phyloP scores from a whole-genome alignment of 257 asterid species.

The Henckelia pumila region DNA sequence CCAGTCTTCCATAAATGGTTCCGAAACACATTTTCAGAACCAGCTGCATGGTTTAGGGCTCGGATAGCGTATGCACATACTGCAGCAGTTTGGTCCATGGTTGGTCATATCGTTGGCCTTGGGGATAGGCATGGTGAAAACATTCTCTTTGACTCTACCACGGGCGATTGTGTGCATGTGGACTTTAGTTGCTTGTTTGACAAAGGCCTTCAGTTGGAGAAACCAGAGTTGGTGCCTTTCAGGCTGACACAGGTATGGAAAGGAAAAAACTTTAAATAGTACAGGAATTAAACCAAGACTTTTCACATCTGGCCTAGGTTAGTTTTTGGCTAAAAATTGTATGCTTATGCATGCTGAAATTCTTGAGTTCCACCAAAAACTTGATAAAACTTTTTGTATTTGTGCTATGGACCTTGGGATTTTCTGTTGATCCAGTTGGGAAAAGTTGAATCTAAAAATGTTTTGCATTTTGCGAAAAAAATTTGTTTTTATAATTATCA shows the following conservation, averaged over 20 bases:
- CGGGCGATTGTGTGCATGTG: slow-evolving; percentile 97
- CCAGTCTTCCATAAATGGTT: slow-evolving; percentile 97
- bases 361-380: neutral
- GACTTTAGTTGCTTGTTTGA: slow-evolving; percentile 98
- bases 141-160: slow-evolving; percentile 91
- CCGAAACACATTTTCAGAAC: slow-evolving; percentile 88
- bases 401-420: neutral
- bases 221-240: slow-evolving; percentile 97
- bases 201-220: slow-evolving; percentile 93
- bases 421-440: neutral
- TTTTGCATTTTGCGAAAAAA: too few relatives aligned
- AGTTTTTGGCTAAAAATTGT: slow-evolving; percentile 6
- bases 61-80: slow-evolving; percentile 92
- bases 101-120: slow-evolving; percentile 98
- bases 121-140: slow-evolving; percentile 99
- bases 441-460: too few relatives aligned
- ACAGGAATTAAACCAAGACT: neutral
- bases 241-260: slow-evolving; percentile 84
- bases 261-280: slow-evolving; percentile 18
- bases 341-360: neutral
- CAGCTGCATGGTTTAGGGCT: slow-evolving; percentile 99
- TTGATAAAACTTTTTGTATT: neutral
- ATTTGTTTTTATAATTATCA: too few relatives aligned
- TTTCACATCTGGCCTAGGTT: neutral
- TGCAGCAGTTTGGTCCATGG: slow-evolving; percentile 99